A percentile compares a stretch with the other conserved stretches of the same genome.
These are phyloP conservation scores for Fraxinus greggii DNA, from an alignment of 305 asterid species.

Conservation along the genomic window DNA sequence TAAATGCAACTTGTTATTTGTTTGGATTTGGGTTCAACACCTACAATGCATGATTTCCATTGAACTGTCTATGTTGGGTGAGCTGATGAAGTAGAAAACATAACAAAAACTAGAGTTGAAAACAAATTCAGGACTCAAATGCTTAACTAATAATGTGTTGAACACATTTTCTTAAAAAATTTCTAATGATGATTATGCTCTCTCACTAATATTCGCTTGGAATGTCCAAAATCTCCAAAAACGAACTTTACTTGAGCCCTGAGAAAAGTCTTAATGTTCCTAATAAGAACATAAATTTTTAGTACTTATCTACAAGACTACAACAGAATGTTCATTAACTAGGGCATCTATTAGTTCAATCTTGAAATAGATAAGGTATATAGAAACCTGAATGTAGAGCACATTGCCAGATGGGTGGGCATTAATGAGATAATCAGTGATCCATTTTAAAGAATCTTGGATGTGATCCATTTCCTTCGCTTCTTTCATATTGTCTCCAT, in stretches of 20 bases:
- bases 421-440: constrained; percentile 62
- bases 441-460: constrained; percentile 57
- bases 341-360: not conserved
- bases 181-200: not conserved
- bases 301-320: not conserved
- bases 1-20: not conserved
- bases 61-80: not conserved
- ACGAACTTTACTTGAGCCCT: not conserved
- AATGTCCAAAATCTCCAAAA: not conserved
- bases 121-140: not conserved
- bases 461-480: constrained; percentile 40
- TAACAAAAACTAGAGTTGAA: not conserved
- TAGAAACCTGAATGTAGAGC: constrained; percentile 56
- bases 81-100: not conserved
- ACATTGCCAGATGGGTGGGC: constrained; percentile 59
- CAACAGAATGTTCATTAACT: not conserved
- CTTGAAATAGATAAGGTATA: not conserved
- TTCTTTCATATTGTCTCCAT: constrained; percentile 43
- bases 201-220: not conserved
- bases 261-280: not conserved
- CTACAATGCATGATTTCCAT: not conserved
- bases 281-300: not conserved
- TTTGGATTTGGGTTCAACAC: not conserved
- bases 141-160: not conserved
- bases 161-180: not conserved